A percentile compares a stretch with the other conserved stretches of the same genome.
Evolutionary conservation across 345 rosid species (phyloP).

Genomic region (Heritiera littoralis): DNA sequence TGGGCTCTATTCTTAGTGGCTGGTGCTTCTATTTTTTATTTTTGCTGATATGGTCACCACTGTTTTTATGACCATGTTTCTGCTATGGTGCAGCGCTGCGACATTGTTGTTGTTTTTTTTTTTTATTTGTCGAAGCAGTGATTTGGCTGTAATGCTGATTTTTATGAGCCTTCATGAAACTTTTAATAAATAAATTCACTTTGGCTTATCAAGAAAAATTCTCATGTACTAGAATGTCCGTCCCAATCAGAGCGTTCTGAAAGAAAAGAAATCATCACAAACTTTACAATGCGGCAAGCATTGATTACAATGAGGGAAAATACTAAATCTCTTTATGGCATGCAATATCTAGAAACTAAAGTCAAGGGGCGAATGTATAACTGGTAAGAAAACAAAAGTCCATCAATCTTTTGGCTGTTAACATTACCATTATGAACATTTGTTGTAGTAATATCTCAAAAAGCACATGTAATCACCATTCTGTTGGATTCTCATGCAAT

Average conservation of each 20-base stretch:
- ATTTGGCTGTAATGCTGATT: too few relatives aligned
- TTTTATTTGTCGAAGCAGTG: too few relatives aligned
- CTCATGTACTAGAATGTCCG: conserved; percentile 66
- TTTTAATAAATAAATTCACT: too few relatives aligned
- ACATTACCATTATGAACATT: too few relatives aligned
- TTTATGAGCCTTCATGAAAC: too few relatives aligned
- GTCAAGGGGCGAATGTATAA: neutral
- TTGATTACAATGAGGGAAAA: neutral
- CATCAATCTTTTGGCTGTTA: neutral
- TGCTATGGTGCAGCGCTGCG: too few relatives aligned
- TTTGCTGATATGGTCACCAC: too few relatives aligned
- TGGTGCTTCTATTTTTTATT: too few relatives aligned
- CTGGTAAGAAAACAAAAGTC: neutral
- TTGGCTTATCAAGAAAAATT: too few relatives aligned
- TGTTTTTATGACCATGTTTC: too few relatives aligned
- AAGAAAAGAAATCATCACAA: conserved; percentile 21
- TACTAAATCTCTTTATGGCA: neutral
- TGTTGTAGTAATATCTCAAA: conserved; percentile 5
- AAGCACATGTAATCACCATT: neutral
- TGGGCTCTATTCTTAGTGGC: too few relatives aligned
- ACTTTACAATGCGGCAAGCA: neutral
- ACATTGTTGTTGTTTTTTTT: too few relatives aligned
- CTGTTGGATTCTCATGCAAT: neutral
- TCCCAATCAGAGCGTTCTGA: conserved; percentile 85
- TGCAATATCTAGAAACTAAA: neutral